Conservation (phyloP, 2,329 filamentous ascomycete species). For the Exophiala alcalophila region DNA sequence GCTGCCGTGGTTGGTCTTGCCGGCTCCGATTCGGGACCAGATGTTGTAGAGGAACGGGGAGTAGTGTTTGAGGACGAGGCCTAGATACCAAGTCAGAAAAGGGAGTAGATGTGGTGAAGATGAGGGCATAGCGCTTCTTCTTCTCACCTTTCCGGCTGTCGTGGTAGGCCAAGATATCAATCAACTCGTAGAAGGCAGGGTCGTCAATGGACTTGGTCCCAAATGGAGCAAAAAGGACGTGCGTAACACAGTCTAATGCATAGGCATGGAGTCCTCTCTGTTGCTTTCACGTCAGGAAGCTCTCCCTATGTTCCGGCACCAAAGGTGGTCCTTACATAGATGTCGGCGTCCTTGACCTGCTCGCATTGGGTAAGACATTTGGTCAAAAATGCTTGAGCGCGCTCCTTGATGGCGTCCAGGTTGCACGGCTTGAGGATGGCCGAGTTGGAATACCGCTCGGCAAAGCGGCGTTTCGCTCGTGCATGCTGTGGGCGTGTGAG, state of each 20-base stretch:
- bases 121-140: too few relatives aligned
- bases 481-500: constrained; percentile 13
- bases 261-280: constrained; percentile 68
- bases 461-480: constrained; percentile 14
- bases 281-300: too few relatives aligned
- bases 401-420: constrained; percentile 2
- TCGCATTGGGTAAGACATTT: constrained; percentile 2
- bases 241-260: constrained; percentile 66
- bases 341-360: neutral
- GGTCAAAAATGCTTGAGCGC: neutral
- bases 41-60: too few relatives aligned
- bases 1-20: too few relatives aligned
- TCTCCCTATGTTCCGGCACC: too few relatives aligned
- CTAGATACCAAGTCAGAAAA: too few relatives aligned
- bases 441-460: constrained; percentile 3
- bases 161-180: constrained; percentile 67
- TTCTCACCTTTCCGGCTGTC: constrained; percentile 64
- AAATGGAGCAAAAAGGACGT: constrained; percentile 66
- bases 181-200: constrained; percentile 59
- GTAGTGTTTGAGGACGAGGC: too few relatives aligned
- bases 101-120: too few relatives aligned
- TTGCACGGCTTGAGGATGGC: neutral
- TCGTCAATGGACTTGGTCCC: constrained; percentile 60
- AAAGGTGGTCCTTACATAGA: constrained; percentile 54
- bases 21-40: too few relatives aligned